Percentiles rank a stretch among this genome's conserved stretches.
Evolutionary conservation across 768 basidiomycete genomes (phyloP).

Genomic region (Cystobasidiopsis lactophilus): DNA sequence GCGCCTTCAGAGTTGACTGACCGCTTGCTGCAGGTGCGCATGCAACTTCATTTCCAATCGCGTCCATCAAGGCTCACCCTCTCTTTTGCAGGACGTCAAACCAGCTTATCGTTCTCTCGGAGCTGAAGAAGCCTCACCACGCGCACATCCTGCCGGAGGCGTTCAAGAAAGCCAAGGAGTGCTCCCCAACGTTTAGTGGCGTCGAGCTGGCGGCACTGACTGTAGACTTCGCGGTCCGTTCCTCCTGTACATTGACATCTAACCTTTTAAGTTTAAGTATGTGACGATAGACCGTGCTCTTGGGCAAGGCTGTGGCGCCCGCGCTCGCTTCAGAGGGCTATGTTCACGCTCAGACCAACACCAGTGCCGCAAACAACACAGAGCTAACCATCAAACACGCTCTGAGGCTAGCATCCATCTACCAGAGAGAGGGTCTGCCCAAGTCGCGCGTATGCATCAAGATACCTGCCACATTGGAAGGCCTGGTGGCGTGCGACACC

Average conservation of each 20-base stretch:
- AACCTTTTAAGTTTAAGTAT: not conserved
- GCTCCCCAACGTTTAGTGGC: not conserved
- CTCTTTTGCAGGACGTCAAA: conserved; percentile 17
- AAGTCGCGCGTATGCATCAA: conserved; percentile 19
- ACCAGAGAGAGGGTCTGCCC: conserved; percentile 7
- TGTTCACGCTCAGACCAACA: conserved; percentile 15
- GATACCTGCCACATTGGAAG: conserved; percentile 18
- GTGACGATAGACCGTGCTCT: conserved; percentile 10
- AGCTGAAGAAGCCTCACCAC: conserved; percentile 12
- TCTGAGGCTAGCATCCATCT: conserved; percentile 13
- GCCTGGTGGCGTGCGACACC: conserved; percentile 15
- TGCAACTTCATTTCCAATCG: not conserved
- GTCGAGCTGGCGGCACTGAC: conserved; percentile 2
- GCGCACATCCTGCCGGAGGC: conserved; percentile 8
- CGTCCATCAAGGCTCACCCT: conserved; percentile 1
- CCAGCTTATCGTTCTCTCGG: conserved; percentile 14
- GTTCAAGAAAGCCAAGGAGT: conserved; percentile 6
- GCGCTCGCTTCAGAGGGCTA: conserved; percentile 4
- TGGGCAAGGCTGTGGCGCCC: conserved; percentile 10
- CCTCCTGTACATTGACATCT: conserved; percentile 4
- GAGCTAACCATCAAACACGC: conserved; percentile 16
- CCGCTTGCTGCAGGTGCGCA: not conserved
- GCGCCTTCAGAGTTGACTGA: not conserved
- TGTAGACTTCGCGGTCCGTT: conserved; percentile 16
- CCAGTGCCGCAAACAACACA: conserved; percentile 8